Conservation (phyloP, 1,139 yeast genomes). For the Scheffersomyces cryptocercus region DNA sequence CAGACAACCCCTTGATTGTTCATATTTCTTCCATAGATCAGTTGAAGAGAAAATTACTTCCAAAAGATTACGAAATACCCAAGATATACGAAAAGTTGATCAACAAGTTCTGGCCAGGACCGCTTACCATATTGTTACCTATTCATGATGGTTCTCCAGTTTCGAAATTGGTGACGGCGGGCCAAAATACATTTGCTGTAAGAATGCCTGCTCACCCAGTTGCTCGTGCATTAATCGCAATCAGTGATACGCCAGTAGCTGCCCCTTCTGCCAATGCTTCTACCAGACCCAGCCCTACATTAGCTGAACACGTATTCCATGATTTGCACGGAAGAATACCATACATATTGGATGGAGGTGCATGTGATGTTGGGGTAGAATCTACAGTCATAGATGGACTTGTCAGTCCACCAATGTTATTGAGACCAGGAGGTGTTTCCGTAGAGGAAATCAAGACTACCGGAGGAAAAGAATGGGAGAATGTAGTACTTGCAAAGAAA, state of each 20-base stretch:
- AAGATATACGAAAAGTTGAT: slow-evolving; percentile 62
- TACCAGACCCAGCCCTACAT: slow-evolving; percentile 90
- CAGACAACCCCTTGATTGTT: slow-evolving; percentile 90
- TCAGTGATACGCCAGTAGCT: slow-evolving; percentile 89
- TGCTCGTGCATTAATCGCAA: slow-evolving; percentile 85
- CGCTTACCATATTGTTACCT: slow-evolving; percentile 83
- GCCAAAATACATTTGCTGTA: slow-evolving; percentile 87
- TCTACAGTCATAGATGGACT: slow-evolving; percentile 93
- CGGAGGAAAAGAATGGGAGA: slow-evolving; percentile 69
- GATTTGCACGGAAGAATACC: slow-evolving; percentile 86
- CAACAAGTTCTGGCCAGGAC: slow-evolving; percentile 90
- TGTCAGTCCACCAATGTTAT: slow-evolving; percentile 76
- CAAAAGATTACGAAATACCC: slow-evolving; percentile 58
- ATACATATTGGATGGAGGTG: slow-evolving; percentile 84
- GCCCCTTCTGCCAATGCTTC: slow-evolving; percentile 98
- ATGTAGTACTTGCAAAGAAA: slow-evolving; percentile 63
- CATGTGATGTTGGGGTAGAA: slow-evolving; percentile 89
- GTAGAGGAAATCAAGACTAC: slow-evolving; percentile 64
- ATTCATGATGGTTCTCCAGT: slow-evolving; percentile 52
- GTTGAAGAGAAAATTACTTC: slow-evolving; percentile 56
- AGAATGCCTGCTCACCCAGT: slow-evolving; percentile 85
- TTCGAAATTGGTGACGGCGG: slow-evolving; percentile 78
- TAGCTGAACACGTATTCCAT: slow-evolving; percentile 78
- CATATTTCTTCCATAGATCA: slow-evolving; percentile 83
- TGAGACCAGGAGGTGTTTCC: slow-evolving; percentile 93